phyloP scores from a whole-genome alignment of 2,329 filamentous ascomycete genomes.

The Colletotrichum tofieldiae region DNA sequence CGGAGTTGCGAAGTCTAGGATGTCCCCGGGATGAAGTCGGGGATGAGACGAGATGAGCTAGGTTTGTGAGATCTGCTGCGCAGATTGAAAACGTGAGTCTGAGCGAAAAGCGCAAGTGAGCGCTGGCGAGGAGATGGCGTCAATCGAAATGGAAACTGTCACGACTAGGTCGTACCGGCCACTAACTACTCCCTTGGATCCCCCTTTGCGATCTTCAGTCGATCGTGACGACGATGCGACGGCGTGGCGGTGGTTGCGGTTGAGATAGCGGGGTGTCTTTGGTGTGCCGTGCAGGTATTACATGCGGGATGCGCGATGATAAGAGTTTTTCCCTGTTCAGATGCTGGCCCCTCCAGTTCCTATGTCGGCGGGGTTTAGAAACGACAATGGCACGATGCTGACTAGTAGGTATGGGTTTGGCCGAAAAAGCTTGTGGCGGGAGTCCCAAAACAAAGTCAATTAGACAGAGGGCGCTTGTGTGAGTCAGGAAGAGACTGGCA shows the following conservation, averaged over 20 bases:
- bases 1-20: neutral
- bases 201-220: neutral
- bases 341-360: constrained; percentile 13
- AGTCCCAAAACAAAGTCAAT: neutral
- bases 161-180: neutral
- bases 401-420: neutral
- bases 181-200: neutral
- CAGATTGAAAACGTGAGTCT: neutral
- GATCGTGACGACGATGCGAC: neutral
- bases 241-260: neutral
- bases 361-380: constrained; percentile 30
- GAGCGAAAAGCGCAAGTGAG: neutral
- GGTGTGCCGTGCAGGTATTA: neutral
- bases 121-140: no score
- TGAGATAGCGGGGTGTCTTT: constrained; percentile 1
- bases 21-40: neutral
- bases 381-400: constrained; percentile 32
- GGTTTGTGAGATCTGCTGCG: neutral
- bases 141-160: no score
- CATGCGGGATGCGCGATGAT: neutral
- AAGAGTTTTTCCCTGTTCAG: neutral
- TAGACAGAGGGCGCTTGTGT: constrained; percentile 13
- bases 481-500: constrained; percentile 6
- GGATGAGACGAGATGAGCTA: neutral
- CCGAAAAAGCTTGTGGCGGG: constrained; percentile 13